Base-by-base conservation (phyloP, 306 rosid genomes). In the Citrullus mucosospermus region DNA sequence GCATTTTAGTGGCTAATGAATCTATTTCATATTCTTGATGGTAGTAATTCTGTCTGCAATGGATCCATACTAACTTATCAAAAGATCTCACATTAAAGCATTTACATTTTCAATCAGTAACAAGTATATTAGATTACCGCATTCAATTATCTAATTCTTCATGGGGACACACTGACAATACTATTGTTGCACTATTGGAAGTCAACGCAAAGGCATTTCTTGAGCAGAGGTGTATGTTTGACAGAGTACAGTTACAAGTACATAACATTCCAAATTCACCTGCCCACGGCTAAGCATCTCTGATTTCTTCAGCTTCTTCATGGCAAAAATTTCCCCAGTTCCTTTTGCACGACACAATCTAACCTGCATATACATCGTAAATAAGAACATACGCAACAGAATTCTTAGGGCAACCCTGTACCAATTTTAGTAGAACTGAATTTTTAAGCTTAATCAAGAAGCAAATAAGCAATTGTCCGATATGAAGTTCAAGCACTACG, bases 201-300 rank as follows among this genome's bases (percentile, higher is more conserved):
- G 61, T 51, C 46, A 74, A 73, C 16, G 44, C n/a, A 50, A 51
- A 51, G n/a, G 28, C 22, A 32, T 51, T 74, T 74, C 30, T 74
- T 53, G 38, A 13, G 76, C 55, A 43, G 75, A 69, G 55, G 15
- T 70, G 60, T 51, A 73, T 30, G 61, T 51, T 51, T 54, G 56
- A 34, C 48, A 56, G 41, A 18, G 41, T 50, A 72, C 61, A 73
- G 46, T 28, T 16, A 73, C 62, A 30, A 46, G 66, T 30, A 39
- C 79, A 76, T 57, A 73, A 73, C 44, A 73, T 30, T 74, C 17
- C 48, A 30, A 51, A 74, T 28, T 76, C 85, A 96, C 99, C 99
- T 96, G 99, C 75, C 99, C 99, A n/a, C 99, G 98, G 82, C 97
- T 92, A 86, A 96, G 99, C 99, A 96, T 96, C 71, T 96, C 99